phyloP scores from a whole-genome alignment of 1,284 basidiomycete species.

The Fomitopsis pinicola region DNA sequence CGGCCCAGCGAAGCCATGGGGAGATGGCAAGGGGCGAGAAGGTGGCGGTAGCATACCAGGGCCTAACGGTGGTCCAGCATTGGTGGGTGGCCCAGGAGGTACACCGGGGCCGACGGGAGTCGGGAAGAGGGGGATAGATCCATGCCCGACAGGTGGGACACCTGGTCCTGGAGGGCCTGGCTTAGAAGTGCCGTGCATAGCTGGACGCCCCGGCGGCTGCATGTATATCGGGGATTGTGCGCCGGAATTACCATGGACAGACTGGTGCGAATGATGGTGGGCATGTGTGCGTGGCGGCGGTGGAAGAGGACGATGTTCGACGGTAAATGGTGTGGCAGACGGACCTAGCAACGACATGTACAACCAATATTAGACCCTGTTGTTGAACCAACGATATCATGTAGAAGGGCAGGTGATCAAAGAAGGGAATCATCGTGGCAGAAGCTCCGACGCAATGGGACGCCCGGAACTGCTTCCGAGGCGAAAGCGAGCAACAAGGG shows the following conservation, averaged over 20 bases:
- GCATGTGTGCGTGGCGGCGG: constrained; percentile 7
- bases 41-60: constrained; percentile 6
- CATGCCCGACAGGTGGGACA: constrained; percentile 15
- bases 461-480: not conserved
- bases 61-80: constrained; percentile 10
- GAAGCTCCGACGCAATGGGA: not conserved
- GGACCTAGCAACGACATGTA: not conserved
- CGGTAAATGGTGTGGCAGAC: constrained; percentile 12
- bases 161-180: constrained; percentile 10
- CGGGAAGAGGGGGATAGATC: constrained; percentile 21
- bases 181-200: constrained; percentile 1
- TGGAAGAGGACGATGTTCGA: constrained; percentile 15
- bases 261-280: constrained; percentile 10
- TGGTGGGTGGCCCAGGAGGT: constrained; percentile 9
- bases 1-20: constrained; percentile 7
- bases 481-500: not conserved
- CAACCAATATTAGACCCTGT: not conserved
- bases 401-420: not conserved
- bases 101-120: constrained; percentile 22
- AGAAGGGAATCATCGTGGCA: not conserved
- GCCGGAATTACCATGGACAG: constrained; percentile 15
- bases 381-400: not conserved
- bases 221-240: constrained; percentile 25
- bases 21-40: constrained; percentile 9
- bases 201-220: constrained; percentile 16